These are phyloP conservation scores for Fusarium odoratissimum DNA, from an alignment of 2,329 filamentous ascomycete genomes.

Conservation along the genomic window DNA sequence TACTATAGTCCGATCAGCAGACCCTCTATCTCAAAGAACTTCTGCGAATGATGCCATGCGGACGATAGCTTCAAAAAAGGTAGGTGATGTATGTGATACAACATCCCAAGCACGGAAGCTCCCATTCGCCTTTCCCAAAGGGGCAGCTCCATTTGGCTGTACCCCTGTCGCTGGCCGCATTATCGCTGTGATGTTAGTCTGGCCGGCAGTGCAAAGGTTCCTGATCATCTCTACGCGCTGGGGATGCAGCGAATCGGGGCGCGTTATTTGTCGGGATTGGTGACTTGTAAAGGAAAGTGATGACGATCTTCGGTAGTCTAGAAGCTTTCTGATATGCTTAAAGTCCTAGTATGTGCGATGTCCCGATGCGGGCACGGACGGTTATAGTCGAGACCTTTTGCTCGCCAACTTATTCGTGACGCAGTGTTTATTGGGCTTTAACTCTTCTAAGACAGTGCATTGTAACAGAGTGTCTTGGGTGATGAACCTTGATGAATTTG, in stretches of 20 bases:
- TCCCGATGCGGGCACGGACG: constrained; percentile 1
- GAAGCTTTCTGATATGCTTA: constrained; percentile 22
- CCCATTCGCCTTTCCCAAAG: constrained; percentile 29
- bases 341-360: constrained; percentile 13
- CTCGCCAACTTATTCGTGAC: not conserved
- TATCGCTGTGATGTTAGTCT: constrained; percentile 20
- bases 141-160: constrained; percentile 9
- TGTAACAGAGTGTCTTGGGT: not conserved
- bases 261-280: not conserved
- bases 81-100: constrained; percentile 34
- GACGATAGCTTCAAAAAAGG: constrained; percentile 24
- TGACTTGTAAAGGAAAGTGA: constrained; percentile 22
- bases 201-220: constrained; percentile 31
- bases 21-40: constrained; percentile 11
- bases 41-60: constrained; percentile 31
- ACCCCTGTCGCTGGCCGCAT: constrained; percentile 13
- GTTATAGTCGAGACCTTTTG: constrained; percentile 2
- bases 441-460: not conserved
- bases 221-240: constrained; percentile 15
- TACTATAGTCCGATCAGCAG: constrained; percentile 1
- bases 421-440: not conserved
- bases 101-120: constrained; percentile 34
- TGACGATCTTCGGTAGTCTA: constrained; percentile 14
- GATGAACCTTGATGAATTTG: not conserved
- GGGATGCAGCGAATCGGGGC: not conserved